Base-by-base conservation (phyloP, 2,329 filamentous ascomycete genomes). In the Colletotrichum sp. region DNA sequence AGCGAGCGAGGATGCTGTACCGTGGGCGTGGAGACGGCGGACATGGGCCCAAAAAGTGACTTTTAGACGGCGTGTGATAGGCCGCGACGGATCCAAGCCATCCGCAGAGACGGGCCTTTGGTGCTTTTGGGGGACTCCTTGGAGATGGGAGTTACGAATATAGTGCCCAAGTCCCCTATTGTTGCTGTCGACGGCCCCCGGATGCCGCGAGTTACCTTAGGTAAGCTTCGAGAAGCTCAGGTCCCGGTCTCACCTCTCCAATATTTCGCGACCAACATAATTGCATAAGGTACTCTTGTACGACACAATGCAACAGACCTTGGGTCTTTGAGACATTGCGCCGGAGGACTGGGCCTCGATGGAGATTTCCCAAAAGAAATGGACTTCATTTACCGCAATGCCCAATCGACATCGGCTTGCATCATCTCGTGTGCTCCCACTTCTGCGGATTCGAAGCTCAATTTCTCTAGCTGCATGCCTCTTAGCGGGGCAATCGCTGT, bases 61-160 rank as follows among this genome's bases (percentile, higher is more conserved):
- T 75, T 75, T 75, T 75, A 69, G 43, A 30, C 43, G 64, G 58
- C 73, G 58, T 66, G 27, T 75, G 71, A 76, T 76, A 70, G 74
- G 74, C 39, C 34, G 43, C 48, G 56, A 61, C 74, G 74, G 71
- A 76, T 75, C 60, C 66, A 76, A 65, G 66, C 34, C 30, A 61
- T 71, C 74, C 71, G 71, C 61, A 36, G 64, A 32, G 52, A 25
- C 12, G 61, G 32, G 15, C 39, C 28, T 25, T 25, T 27, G 28
- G 25, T 55, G 71, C 43, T 9, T 25, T 48, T 28, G 58, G 39
- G 66, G 64, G 22, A n/a, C 2, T 18, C 64, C 64, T 66, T 58
- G 66, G 52, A 58, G 48, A 48, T 48, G 43, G 12, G 22, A 28
- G 72, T 75, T 30, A 48, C 72, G 56, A 15, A 66, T 75, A 75